These are phyloP conservation scores for Hymenoscyphus infarciens DNA, from an alignment of 2,329 filamentous ascomycete species.

Conservation along the genomic window DNA sequence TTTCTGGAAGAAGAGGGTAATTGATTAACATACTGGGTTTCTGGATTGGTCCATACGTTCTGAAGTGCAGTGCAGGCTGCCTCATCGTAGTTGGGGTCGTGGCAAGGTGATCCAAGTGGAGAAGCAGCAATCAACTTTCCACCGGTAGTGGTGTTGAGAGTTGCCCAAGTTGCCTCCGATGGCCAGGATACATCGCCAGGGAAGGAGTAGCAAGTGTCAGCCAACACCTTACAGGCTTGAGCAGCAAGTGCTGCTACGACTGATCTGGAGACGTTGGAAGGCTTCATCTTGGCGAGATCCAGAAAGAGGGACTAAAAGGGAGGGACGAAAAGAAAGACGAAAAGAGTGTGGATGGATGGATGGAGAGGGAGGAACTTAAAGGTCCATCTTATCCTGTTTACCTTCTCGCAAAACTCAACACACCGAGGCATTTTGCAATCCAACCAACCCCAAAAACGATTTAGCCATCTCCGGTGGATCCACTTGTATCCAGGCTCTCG, in stretches of 20 bases:
- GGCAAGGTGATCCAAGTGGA: constrained; percentile 20
- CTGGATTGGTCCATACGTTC: constrained; percentile 11
- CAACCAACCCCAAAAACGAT: background rate
- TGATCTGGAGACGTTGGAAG: background rate
- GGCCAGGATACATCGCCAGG: constrained; percentile 25
- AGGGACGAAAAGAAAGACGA: background rate
- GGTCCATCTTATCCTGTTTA: background rate
- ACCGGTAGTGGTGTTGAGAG: constrained; percentile 19
- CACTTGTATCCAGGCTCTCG: background rate
- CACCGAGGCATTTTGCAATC: background rate
- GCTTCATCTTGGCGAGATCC: background rate
- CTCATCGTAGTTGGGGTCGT: constrained; percentile 24
- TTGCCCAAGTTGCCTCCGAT: constrained; percentile 13
- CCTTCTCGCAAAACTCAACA: background rate
- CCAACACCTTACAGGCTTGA: background rate
- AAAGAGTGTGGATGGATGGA: background rate
- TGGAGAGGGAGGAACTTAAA: background rate
- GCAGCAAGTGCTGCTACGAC: background rate
- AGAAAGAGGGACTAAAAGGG: background rate
- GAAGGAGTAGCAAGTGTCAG: constrained; percentile 13
- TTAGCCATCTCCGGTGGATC: background rate
- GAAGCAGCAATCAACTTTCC: constrained; percentile 19
- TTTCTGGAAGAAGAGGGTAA: background rate
- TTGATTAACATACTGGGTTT: constrained; percentile 15
- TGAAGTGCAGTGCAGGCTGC: constrained; percentile 19